Conservation (phyloP, 177 flowering plant genomes). For the Vitis hybrid region DNA sequence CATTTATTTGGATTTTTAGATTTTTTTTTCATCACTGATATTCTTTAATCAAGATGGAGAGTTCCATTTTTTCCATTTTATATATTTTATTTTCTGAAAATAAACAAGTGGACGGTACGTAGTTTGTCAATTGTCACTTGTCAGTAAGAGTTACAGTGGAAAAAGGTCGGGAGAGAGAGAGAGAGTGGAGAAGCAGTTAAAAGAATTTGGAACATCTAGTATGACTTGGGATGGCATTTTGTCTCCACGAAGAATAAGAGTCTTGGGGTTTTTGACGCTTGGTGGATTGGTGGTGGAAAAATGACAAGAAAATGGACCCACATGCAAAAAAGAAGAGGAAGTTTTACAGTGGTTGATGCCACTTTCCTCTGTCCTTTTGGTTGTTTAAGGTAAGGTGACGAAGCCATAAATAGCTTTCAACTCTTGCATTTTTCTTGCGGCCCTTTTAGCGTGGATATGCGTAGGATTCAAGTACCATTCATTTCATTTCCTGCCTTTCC, state of each 20-base stretch:
- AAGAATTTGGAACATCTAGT: too few relatives aligned
- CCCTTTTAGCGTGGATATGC: background rate
- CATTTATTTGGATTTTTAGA: too few relatives aligned
- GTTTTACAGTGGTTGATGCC: too few relatives aligned
- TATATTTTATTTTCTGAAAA: too few relatives aligned
- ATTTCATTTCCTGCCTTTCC: background rate
- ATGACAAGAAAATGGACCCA: conserved; percentile 16
- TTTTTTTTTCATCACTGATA: too few relatives aligned
- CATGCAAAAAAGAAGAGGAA: background rate
- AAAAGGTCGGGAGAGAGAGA: too few relatives aligned
- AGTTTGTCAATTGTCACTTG: too few relatives aligned
- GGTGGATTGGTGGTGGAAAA: conserved; percentile 22
- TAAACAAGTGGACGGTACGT: too few relatives aligned
- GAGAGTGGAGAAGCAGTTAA: too few relatives aligned
- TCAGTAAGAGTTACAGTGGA: too few relatives aligned
- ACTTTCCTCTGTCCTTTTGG: background rate
- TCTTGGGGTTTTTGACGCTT: conserved; percentile 20
- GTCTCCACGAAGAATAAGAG: conserved; percentile 11
- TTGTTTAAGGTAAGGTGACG: conserved; percentile 2
- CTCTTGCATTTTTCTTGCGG: background rate
- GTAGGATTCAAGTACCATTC: conserved; percentile 22
- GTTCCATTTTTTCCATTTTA: too few relatives aligned
- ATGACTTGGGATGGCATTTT: background rate
- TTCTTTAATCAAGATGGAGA: too few relatives aligned
- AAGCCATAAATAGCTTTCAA: background rate